A percentile compares a stretch with the other conserved stretches of the same genome.
Conservation (phyloP, 768 basidiomycete species). For the Xanthoconium stramineum region DNA sequence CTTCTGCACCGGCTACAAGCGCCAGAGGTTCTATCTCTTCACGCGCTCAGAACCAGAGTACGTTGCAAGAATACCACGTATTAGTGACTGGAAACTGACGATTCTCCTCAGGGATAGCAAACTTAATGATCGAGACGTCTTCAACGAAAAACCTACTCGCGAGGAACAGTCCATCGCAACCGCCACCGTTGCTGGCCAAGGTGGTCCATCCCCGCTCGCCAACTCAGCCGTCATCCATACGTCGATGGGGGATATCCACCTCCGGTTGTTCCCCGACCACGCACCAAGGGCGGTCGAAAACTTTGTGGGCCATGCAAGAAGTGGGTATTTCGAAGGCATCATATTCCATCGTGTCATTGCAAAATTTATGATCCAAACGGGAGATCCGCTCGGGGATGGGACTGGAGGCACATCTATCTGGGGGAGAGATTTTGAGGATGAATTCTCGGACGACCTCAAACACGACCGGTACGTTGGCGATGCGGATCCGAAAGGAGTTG, state of each 20-base stretch:
- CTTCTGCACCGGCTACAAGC: conserved; percentile 91
- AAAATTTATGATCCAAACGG: conserved; percentile 99
- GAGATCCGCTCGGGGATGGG: conserved; percentile 92
- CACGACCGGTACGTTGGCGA: conserved; percentile 71
- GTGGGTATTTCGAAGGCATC: conserved; percentile 87
- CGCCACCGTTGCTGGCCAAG: conserved; percentile 44
- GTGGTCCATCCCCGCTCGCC: conserved; percentile 69
- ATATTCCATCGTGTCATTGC: conserved; percentile 97
- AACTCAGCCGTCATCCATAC: conserved; percentile 90
- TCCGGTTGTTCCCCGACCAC: conserved; percentile 85
- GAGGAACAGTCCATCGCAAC: conserved; percentile 91
- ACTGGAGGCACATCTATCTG: conserved; percentile 91
- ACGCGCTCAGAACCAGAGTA: conserved; percentile 89
- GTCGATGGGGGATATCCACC: conserved; percentile 88
- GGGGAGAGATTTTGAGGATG: conserved; percentile 89
- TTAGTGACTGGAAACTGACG: background rate
- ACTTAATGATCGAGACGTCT: conserved; percentile 89
- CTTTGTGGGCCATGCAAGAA: conserved; percentile 89
- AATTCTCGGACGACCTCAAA: conserved; percentile 83
- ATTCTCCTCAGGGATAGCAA: conserved; percentile 65
- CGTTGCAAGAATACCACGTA: conserved; percentile 28
- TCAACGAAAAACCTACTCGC: conserved; percentile 95
- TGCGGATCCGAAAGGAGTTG: background rate
- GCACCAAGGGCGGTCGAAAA: conserved; percentile 97
- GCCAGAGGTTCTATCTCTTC: conserved; percentile 92